Conservation (phyloP, 1,284 basidiomycete species). For the Xerocomus nothofagi region DNA sequence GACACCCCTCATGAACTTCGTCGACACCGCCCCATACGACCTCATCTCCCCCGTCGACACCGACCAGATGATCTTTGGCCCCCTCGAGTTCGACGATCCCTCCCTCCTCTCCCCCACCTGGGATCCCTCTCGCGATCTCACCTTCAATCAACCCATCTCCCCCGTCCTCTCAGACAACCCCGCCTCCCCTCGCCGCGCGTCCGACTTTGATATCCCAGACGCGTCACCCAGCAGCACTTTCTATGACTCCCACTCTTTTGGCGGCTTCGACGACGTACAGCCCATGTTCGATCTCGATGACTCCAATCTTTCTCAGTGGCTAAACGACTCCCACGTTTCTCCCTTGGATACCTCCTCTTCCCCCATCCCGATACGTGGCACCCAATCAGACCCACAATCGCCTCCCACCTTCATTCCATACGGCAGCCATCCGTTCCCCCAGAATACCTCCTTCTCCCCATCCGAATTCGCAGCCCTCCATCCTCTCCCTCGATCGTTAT, state of each 20-base stretch:
- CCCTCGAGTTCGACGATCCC: constrained; percentile 61
- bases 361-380: constrained; percentile 61
- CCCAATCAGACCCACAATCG: constrained; percentile 40
- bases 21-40: constrained; percentile 38
- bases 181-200: constrained; percentile 29
- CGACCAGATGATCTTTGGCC: constrained; percentile 61
- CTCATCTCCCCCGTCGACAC: constrained; percentile 40
- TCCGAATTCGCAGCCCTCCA: constrained; percentile 57
- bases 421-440: constrained; percentile 45
- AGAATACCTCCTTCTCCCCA: constrained; percentile 56
- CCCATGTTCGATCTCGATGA: constrained; percentile 44
- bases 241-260: constrained; percentile 31
- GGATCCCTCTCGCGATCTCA: constrained; percentile 45
- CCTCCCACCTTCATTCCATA: constrained; percentile 45
- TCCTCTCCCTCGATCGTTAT: constrained; percentile 56
- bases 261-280: constrained; percentile 31
- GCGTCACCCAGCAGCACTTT: constrained; percentile 34
- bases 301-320: constrained; percentile 52
- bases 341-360: constrained; percentile 48
- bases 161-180: constrained; percentile 35
- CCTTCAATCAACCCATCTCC: constrained; percentile 36
- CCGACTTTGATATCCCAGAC: constrained; percentile 39
- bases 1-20: constrained; percentile 44
- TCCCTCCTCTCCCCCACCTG: constrained; percentile 44
- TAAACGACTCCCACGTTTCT: constrained; percentile 53